Evolutionary conservation across 164 flowering plant genomes (phyloP), one percentile per base, ranked within the genome.

Genomic region (Cinnamomum micranthum): DNA sequence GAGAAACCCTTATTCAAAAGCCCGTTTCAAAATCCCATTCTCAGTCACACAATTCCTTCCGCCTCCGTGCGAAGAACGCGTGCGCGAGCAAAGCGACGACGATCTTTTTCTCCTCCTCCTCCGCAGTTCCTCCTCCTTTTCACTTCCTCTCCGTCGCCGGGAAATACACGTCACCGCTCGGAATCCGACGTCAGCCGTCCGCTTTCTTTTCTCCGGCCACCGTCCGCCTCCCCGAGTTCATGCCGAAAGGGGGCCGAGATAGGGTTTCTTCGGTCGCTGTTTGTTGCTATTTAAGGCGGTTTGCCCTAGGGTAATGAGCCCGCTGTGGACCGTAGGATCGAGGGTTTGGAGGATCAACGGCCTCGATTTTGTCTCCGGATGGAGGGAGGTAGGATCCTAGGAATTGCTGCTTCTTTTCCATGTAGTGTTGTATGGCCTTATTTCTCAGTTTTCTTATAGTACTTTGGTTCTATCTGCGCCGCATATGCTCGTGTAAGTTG

Each of bases 371-470:
- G 78, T 90, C 94, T 69, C 85, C 92, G 90, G 83, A 93, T 93
- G 98, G 98, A 93, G 97, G 96, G 95, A 90, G 95, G 95, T 93
- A 91, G 86, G 83, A 81, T 88, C 59, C 59, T 52, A 52, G 59
- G 35, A 52, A 52, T 17, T 52, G 59, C 59, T 52, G 17, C 59
- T 52, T 52, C 59, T 52, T 52, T 17, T 52, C 35, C 35, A 4
- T 31, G 0, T 31, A 17, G 59, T 13, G 19, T 17, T 13, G 14
- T 2, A 52, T 52, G 14, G 14, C 88, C 88, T 86, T 69, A 9
- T 4, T 20, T 50, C n/a, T 50, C 15, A 19, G 19, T 28, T 28
- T 17, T 27, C 69, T 28, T 28, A 7, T 24, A 15, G 31, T 28
- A 24, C 28, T 66, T 66, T 25, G 35, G 41, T 66, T 66, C 28